Evolutionary conservation across 805 yeast species (phyloP).

Genomic region (Myxozyma neotropica): DNA sequence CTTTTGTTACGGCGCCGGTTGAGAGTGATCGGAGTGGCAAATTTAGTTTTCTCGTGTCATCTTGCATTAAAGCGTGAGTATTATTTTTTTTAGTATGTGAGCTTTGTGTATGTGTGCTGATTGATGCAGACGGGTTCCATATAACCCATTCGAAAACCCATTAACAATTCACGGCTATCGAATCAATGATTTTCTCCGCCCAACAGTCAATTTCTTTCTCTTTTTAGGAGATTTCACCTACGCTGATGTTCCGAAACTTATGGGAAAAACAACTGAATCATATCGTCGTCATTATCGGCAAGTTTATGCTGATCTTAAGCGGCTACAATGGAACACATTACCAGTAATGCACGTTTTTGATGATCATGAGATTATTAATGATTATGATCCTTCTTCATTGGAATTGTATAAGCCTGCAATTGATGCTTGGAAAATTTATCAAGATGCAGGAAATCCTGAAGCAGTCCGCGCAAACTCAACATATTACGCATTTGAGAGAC

Average conservation of each 20-base stretch:
- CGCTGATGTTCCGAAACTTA: conserved; percentile 35
- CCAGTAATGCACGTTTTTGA: conserved; percentile 36
- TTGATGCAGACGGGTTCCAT: conserved; percentile 35
- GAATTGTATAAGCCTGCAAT: conserved; percentile 27
- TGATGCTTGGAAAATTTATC: conserved; percentile 32
- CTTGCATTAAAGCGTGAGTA: conserved; percentile 35
- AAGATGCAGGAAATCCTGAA: conserved; percentile 34
- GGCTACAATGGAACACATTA: conserved; percentile 17
- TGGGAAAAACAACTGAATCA: conserved; percentile 27
- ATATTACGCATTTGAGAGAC: conserved; percentile 33
- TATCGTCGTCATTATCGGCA: conserved; percentile 34
- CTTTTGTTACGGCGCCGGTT: conserved; percentile 30
- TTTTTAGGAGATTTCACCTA: conserved; percentile 37
- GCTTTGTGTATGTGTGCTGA: not conserved
- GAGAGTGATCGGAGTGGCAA: conserved; percentile 6
- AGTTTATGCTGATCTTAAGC: conserved; percentile 26
- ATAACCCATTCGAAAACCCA: conserved; percentile 33
- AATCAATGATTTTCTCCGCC: conserved; percentile 2
- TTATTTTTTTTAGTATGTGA: too few relatives aligned
- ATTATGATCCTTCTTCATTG: conserved; percentile 24
- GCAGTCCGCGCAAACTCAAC: conserved; percentile 23
- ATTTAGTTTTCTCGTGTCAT: conserved; percentile 34
- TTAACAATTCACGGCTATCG: conserved; percentile 29
- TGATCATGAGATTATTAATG: conserved; percentile 37
- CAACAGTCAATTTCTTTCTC: conserved; percentile 29